Percentiles rank a stretch among this genome's conserved stretches.
These are phyloP conservation scores for Scalesia atractyloides DNA, from an alignment of 129 eudicot species.

Conservation along the genomic window DNA sequence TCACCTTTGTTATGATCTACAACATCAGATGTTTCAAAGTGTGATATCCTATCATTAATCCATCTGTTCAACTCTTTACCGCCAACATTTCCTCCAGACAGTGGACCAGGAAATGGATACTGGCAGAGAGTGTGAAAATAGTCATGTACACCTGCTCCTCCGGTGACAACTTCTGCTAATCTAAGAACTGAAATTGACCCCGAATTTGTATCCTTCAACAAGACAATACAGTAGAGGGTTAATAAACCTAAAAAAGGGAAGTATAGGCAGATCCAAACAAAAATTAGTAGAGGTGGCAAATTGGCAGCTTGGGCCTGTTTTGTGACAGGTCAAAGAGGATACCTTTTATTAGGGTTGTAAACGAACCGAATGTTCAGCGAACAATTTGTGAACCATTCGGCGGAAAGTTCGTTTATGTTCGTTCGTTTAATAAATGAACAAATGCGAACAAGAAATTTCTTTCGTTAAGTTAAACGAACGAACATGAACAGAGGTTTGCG, in stretches of 20 bases:
- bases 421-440: too few species aligned
- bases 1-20: slow-evolving; percentile 52
- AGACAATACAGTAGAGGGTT: slow-evolving; percentile 10
- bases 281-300: slow-evolving; percentile 6
- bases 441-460: too few species aligned
- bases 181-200: slow-evolving; percentile 69
- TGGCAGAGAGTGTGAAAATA: slow-evolving; percentile 32
- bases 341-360: too few species aligned
- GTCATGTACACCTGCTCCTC: slow-evolving; percentile 26
- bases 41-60: slow-evolving; percentile 86
- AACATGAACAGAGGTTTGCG: too few species aligned
- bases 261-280: slow-evolving; percentile 7
- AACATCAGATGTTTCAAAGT: slow-evolving; percentile 37
- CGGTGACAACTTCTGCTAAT: slow-evolving; percentile 62
- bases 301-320: not conserved
- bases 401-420: too few species aligned
- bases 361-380: too few species aligned
- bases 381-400: too few species aligned
- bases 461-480: too few species aligned
- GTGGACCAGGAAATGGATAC: slow-evolving; percentile 41
- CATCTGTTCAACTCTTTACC: slow-evolving; percentile 44
- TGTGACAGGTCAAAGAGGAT: not conserved
- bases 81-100: slow-evolving; percentile 37
- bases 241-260: not conserved
- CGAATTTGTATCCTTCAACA: slow-evolving; percentile 58